Evolutionary conservation across 495 filamentous ascomycete species (phyloP).

Genomic region (Podospora comata): DNA sequence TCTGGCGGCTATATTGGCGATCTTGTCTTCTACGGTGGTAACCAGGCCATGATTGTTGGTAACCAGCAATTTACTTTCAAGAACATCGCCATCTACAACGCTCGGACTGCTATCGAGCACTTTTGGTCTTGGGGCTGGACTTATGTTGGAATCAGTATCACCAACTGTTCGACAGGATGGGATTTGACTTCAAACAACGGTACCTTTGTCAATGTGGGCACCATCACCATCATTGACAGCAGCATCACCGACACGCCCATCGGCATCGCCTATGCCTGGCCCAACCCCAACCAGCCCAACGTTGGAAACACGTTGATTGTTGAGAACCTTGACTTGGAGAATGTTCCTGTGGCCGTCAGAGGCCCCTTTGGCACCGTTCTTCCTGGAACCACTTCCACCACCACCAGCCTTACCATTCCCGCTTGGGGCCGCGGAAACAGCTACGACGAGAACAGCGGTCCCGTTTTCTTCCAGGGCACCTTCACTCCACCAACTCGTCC

Average conservation of each 20-base stretch:
- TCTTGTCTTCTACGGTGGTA: slow-evolving; percentile 67
- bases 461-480: slow-evolving; percentile 33
- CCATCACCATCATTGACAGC: slow-evolving; percentile 74
- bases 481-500: slow-evolving; percentile 39
- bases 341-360: slow-evolving; percentile 55
- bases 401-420: slow-evolving; percentile 49
- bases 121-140: slow-evolving; percentile 57
- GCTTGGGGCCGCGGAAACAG: slow-evolving; percentile 44
- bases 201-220: slow-evolving; percentile 59
- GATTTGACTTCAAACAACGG: slow-evolving; percentile 50
- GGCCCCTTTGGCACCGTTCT: slow-evolving; percentile 50
- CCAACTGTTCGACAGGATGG: slow-evolving; percentile 62
- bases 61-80: slow-evolving; percentile 82
- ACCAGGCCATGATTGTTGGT: slow-evolving; percentile 59
- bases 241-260: slow-evolving; percentile 64
- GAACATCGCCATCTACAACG: slow-evolving; percentile 62
- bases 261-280: slow-evolving; percentile 46
- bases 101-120: slow-evolving; percentile 51
- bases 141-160: slow-evolving; percentile 65
- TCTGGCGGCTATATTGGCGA: slow-evolving; percentile 74
- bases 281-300: slow-evolving; percentile 50
- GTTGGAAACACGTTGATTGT: slow-evolving; percentile 48
- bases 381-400: slow-evolving; percentile 51
- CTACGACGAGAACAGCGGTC: slow-evolving; percentile 43
- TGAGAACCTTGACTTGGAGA: slow-evolving; percentile 65